phyloP scores from a whole-genome alignment of 2,329 filamentous ascomycete genomes.

The Stromatinia cepivora region DNA sequence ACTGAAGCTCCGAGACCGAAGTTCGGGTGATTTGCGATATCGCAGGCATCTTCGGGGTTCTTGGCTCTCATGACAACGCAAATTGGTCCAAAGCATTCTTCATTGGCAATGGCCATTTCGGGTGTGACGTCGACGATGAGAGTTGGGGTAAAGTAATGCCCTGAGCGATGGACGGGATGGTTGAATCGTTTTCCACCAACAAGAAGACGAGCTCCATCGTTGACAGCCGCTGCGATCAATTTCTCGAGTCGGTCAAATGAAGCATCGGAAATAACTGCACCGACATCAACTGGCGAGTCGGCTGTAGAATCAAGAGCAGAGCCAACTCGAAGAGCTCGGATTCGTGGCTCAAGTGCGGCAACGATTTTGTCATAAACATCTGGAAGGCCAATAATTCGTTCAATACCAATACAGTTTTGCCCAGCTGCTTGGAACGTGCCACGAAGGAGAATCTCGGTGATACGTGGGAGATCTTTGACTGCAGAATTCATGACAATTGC shows the following conservation, averaged over 20 bases:
- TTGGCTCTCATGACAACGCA: constrained; percentile 81
- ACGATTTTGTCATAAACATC: constrained; percentile 75
- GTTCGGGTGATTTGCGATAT: constrained; percentile 77
- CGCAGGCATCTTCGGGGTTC: constrained; percentile 62
- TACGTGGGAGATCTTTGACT: constrained; percentile 62
- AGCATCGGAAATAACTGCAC: constrained; percentile 81
- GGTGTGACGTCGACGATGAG: constrained; percentile 86
- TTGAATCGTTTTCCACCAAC: constrained; percentile 71
- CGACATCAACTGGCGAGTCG: constrained; percentile 68
- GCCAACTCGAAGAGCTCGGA: constrained; percentile 73
- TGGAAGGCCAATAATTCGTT: constrained; percentile 82
- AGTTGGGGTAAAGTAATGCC: constrained; percentile 92
- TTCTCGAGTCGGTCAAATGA: constrained; percentile 74
- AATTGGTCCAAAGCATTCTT: constrained; percentile 91
- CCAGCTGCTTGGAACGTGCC: constrained; percentile 94
- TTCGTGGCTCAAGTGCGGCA: constrained; percentile 67
- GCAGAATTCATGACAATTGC: constrained; percentile 82
- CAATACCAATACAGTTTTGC: constrained; percentile 97
- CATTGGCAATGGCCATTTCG: constrained; percentile 81
- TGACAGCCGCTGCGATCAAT: constrained; percentile 75
- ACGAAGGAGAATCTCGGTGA: constrained; percentile 81
- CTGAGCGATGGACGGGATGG: constrained; percentile 73
- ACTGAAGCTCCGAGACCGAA: constrained; percentile 90
- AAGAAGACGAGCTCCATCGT: constrained; percentile 75
- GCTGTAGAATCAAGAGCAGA: constrained; percentile 57